phyloP scores from a whole-genome alignment of 192 early-diverging fungal species.

The Coemansia sp. region DNA sequence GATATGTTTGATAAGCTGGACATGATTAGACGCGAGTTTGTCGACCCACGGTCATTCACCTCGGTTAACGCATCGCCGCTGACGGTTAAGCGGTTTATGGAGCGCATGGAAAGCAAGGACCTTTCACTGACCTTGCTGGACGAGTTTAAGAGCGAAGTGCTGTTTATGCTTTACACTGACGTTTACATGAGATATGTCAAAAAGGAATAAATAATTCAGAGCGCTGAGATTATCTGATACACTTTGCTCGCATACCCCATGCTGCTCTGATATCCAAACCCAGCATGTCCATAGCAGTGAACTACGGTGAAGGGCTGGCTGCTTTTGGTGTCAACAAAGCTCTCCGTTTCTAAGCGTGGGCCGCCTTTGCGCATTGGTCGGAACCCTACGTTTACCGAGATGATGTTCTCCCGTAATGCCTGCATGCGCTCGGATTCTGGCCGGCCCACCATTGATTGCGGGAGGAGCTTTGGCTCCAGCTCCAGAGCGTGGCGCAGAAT shows the following conservation, averaged over 20 bases:
- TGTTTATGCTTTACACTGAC: constrained; percentile 47
- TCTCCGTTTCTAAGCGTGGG: constrained; percentile 50
- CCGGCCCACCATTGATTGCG: neutral
- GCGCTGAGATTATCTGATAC: neutral
- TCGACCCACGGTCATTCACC: constrained; percentile 26
- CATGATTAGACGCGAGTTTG: constrained; percentile 14
- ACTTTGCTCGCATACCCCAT: constrained; percentile 18
- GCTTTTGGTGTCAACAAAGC: neutral
- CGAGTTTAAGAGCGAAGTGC: constrained; percentile 36
- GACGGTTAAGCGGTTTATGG: constrained; percentile 12
- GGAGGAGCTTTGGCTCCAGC: constrained; percentile 51
- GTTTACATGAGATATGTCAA: constrained; percentile 37
- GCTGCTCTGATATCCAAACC: constrained; percentile 54
- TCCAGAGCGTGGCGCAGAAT: constrained; percentile 33
- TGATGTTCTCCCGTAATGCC: constrained; percentile 8
- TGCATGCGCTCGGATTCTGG: constrained; percentile 38
- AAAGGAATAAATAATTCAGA: neutral
- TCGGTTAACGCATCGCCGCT: constrained; percentile 22
- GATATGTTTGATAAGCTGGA: constrained; percentile 8
- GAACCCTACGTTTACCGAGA: constrained; percentile 51
- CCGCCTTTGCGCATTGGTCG: constrained; percentile 59
- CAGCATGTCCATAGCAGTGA: constrained; percentile 66
- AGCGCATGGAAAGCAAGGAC: constrained; percentile 7
- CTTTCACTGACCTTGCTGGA: constrained; percentile 23
- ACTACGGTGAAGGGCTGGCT: constrained; percentile 45